These are phyloP conservation scores for Schrenkiella parvula DNA, from an alignment of 345 rosid species.

Conservation along the genomic window DNA sequence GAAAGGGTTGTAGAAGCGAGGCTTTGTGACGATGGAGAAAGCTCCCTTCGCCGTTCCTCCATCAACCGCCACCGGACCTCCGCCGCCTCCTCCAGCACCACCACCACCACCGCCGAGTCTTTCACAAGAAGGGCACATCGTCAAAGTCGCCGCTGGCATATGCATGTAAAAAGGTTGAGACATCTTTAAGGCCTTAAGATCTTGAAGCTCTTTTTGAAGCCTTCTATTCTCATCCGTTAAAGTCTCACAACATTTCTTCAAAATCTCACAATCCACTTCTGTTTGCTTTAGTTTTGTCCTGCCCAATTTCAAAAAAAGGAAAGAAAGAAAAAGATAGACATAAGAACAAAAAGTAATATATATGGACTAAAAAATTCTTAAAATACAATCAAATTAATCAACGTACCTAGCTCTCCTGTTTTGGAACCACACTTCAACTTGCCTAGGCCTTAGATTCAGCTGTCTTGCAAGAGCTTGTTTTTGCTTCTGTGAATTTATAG, in stretches of 20 bases:
- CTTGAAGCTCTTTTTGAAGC: constrained; percentile 88
- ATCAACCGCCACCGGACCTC: constrained; percentile 15
- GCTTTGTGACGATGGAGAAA: constrained; percentile 37
- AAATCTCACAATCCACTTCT: constrained; percentile 87
- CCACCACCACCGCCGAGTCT: constrained; percentile 44
- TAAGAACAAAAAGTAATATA: neutral
- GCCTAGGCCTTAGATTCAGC: constrained; percentile 83
- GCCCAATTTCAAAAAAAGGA: too few species aligned
- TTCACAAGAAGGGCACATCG: constrained; percentile 82
- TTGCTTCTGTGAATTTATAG: constrained; percentile 54
- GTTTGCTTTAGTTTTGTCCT: constrained; percentile 99
- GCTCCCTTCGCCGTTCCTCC: constrained; percentile 26
- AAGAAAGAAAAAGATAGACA: neutral
- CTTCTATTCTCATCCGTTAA: constrained; percentile 90
- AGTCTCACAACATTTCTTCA: constrained; percentile 89
- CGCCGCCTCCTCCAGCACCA: constrained; percentile 6
- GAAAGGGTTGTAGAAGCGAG: constrained; percentile 66
- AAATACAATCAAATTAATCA: neutral
- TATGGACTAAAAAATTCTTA: neutral
- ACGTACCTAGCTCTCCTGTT: constrained; percentile 99
- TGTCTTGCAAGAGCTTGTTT: constrained; percentile 89
- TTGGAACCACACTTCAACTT: constrained; percentile 99
- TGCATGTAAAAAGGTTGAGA: constrained; percentile 69
- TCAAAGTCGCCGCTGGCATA: constrained; percentile 72
- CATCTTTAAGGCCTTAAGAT: constrained; percentile 55